These are phyloP conservation scores for Russula griseocarnosa DNA, from an alignment of 768 basidiomycete species.

Conservation along the genomic window DNA sequence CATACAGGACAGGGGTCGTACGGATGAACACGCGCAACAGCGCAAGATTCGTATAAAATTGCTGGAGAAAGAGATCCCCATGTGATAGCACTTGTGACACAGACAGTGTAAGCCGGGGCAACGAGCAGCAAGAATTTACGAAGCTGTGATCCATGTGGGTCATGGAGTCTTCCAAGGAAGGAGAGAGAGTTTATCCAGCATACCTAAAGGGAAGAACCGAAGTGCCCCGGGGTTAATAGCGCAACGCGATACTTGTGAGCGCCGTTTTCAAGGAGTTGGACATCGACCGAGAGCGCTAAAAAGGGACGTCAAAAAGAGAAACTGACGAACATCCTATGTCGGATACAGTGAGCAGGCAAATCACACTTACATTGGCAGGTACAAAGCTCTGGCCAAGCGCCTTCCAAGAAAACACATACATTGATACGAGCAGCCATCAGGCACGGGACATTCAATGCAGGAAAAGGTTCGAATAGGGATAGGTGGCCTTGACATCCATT, in stretches of 20 bases:
- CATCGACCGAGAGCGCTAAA: conserved; percentile 66
- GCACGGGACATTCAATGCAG: conserved; percentile 74
- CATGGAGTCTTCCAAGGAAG: too few species aligned
- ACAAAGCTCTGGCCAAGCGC: conserved; percentile 55
- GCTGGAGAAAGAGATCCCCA: conserved; percentile 71
- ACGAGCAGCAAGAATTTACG: conserved; percentile 57
- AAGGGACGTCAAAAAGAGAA: conserved; percentile 81
- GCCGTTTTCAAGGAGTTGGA: conserved; percentile 93
- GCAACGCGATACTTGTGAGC: conserved; percentile 71
- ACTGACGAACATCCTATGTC: conserved; percentile 41
- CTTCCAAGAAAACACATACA: conserved; percentile 58
- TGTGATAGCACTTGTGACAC: conserved; percentile 83
- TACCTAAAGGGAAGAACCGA: neutral
- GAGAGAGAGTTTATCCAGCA: too few species aligned
- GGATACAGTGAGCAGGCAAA: neutral
- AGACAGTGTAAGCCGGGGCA: conserved; percentile 71
- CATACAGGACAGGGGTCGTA: neutral
- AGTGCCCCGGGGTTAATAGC: conserved; percentile 68
- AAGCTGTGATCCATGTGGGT: neutral
- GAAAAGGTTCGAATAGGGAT: conserved; percentile 81
- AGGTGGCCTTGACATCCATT: conserved; percentile 72
- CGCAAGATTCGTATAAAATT: conserved; percentile 38
- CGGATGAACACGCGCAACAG: conserved; percentile 37
- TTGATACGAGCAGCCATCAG: conserved; percentile 70
- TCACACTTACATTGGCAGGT: too few species aligned